Conservation (phyloP, 768 basidiomycete species). For the Tricholoma saponaceum region DNA sequence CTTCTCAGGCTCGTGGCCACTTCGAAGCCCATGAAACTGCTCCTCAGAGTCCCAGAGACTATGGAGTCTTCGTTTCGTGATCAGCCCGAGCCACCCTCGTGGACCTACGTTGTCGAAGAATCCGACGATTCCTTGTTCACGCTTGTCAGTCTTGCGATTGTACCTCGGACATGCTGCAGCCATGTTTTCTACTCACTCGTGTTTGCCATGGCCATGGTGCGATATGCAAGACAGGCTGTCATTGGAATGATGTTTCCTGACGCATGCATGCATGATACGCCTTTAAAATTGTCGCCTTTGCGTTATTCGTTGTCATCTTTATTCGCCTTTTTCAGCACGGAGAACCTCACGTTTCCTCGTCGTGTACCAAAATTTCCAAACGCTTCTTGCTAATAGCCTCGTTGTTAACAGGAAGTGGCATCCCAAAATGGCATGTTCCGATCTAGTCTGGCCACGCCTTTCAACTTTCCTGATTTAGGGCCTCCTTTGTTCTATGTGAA, state of each 20-base stretch:
- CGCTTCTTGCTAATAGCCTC: constrained; percentile 12
- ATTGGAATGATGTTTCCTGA: not conserved
- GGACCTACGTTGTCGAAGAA: not conserved
- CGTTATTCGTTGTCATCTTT: not conserved
- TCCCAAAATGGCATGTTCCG: constrained; percentile 43
- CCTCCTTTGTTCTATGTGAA: constrained; percentile 40
- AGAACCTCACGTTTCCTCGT: constrained; percentile 1
- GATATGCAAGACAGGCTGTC: not conserved
- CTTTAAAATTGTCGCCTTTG: not conserved
- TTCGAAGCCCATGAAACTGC: not conserved
- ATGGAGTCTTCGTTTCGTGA: not conserved
- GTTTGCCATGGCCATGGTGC: not conserved
- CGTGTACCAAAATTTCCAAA: not conserved
- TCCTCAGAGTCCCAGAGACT: not conserved
- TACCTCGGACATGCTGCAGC: not conserved
- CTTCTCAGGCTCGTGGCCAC: not conserved
- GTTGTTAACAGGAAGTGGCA: constrained; percentile 23
- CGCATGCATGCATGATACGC: not conserved
- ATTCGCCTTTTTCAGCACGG: not conserved
- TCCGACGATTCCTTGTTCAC: not conserved
- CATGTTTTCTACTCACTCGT: not conserved
- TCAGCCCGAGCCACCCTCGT: not conserved
- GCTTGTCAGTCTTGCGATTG: not conserved
- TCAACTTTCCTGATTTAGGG: constrained; percentile 49
- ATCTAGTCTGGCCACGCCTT: constrained; percentile 36